Evolutionary conservation across 352 stramenopile species (phyloP).

Genomic region (Globisporangium spinosum): DNA sequence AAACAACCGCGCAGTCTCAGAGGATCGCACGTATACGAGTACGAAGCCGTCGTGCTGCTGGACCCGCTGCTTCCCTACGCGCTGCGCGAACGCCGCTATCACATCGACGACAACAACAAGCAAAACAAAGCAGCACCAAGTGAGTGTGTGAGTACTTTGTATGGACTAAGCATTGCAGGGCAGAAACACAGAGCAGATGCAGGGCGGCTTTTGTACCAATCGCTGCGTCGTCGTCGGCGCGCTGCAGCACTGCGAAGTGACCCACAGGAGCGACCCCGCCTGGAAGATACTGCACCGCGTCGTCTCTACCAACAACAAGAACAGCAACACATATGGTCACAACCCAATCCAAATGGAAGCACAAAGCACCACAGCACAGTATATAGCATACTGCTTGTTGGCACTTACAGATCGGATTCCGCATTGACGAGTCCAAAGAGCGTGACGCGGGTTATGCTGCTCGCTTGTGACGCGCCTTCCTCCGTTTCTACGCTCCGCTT

Average conservation of each 20-base stretch:
- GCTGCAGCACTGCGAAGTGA: conserved; percentile 15
- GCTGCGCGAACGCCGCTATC: neutral
- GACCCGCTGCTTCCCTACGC: neutral
- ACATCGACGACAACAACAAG: neutral
- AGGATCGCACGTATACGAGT: conserved; percentile 26
- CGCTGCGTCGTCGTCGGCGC: neutral
- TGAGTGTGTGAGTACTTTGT: neutral
- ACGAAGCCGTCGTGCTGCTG: conserved; percentile 4
- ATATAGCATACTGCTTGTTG: too few species aligned
- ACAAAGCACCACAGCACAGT: too few species aligned
- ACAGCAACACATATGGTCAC: neutral
- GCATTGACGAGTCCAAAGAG: conserved; percentile 11
- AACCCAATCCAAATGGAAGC: too few species aligned
- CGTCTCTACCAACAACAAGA: neutral
- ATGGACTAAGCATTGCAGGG: neutral
- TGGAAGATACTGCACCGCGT: conserved; percentile 6
- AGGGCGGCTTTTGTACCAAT: conserved; percentile 1
- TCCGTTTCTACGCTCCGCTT: neutral
- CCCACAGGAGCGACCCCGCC: conserved; percentile 9
- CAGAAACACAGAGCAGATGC: neutral
- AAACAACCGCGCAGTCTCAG: conserved; percentile 20
- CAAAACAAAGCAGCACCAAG: neutral
- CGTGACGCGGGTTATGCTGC: neutral
- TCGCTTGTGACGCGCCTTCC: neutral
- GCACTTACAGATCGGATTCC: conserved; percentile 16